Conservation (phyloP, 2,329 filamentous ascomycete species). For the Cyphellophora europaea region DNA sequence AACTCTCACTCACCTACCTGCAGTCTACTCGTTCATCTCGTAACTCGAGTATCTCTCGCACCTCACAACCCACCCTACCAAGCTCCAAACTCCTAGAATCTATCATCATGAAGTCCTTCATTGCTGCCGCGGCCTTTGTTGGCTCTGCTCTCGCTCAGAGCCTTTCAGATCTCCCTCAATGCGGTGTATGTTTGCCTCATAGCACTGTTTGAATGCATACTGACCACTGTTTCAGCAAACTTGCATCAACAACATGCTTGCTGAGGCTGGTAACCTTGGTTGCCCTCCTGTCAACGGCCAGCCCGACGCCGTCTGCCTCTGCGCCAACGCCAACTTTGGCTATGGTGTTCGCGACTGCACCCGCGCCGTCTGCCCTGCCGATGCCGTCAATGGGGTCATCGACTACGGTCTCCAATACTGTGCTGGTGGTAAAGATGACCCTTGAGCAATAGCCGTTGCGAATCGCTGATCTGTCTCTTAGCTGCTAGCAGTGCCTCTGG, state of each 20-base stretch:
- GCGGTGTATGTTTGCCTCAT: slow-evolving; percentile 19
- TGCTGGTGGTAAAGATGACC: slow-evolving; percentile 19
- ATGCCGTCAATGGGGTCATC: slow-evolving; percentile 24
- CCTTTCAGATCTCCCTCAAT: slow-evolving; percentile 15
- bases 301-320: slow-evolving; percentile 29
- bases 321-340: slow-evolving; percentile 30
- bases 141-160: slow-evolving; percentile 18
- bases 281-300: slow-evolving; percentile 21
- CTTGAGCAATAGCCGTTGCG: no score
- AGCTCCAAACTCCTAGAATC: no score
- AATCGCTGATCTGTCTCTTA: no score
- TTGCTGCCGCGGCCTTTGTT: slow-evolving; percentile 16
- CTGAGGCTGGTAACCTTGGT: slow-evolving; percentile 28
- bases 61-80: no score
- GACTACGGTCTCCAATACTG: slow-evolving; percentile 27
- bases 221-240: slow-evolving; percentile 25
- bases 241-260: slow-evolving; percentile 37
- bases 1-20: no score
- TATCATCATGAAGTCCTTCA: slow-evolving; percentile 21
- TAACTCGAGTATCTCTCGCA: no score
- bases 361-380: slow-evolving; percentile 29
- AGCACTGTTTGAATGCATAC: slow-evolving; percentile 1
- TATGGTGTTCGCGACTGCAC: slow-evolving; percentile 39
- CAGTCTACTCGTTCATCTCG: no score
- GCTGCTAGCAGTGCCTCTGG: slow-evolving; percentile 1